These are phyloP conservation scores for Orbilia brochopaga DNA, from an alignment of 2,329 filamentous ascomycete species.

Conservation along the genomic window DNA sequence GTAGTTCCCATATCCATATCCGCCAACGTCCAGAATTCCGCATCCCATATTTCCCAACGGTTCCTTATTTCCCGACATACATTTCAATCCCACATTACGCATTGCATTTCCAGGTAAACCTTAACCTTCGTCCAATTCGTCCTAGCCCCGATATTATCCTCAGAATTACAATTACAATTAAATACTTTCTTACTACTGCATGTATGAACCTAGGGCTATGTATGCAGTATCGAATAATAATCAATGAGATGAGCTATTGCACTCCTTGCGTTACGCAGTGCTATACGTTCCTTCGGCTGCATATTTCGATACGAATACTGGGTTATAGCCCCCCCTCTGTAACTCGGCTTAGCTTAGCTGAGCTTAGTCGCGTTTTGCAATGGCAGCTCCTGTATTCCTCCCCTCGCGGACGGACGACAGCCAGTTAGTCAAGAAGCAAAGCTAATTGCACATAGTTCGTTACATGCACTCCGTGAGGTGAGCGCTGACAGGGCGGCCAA, in stretches of 20 bases:
- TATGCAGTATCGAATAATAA: background rate
- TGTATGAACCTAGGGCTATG: background rate
- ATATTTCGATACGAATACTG: too few species aligned
- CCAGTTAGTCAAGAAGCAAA: too few species aligned
- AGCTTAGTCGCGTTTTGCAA: too few species aligned
- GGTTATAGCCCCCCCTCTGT: too few species aligned
- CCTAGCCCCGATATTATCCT: background rate
- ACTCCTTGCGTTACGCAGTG: background rate
- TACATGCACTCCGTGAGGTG: too few species aligned
- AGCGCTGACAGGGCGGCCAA: too few species aligned
- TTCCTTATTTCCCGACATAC: slow-evolving; percentile 19
- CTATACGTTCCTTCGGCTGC: too few species aligned
- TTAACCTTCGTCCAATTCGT: background rate
- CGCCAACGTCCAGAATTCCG: slow-evolving; percentile 30
- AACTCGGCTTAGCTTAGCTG: too few species aligned
- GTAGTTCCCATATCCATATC: slow-evolving; percentile 31
- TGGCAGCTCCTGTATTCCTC: too few species aligned
- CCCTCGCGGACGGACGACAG: too few species aligned
- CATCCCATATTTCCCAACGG: slow-evolving; percentile 25
- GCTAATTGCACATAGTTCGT: too few species aligned
- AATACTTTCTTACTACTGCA: background rate
- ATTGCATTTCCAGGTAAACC: background rate
- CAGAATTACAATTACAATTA: background rate
- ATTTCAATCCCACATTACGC: slow-evolving; percentile 1
- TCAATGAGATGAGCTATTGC: background rate